These are phyloP conservation scores for Boechera retrofracta DNA, from an alignment of 345 rosid species.

Conservation along the genomic window DNA sequence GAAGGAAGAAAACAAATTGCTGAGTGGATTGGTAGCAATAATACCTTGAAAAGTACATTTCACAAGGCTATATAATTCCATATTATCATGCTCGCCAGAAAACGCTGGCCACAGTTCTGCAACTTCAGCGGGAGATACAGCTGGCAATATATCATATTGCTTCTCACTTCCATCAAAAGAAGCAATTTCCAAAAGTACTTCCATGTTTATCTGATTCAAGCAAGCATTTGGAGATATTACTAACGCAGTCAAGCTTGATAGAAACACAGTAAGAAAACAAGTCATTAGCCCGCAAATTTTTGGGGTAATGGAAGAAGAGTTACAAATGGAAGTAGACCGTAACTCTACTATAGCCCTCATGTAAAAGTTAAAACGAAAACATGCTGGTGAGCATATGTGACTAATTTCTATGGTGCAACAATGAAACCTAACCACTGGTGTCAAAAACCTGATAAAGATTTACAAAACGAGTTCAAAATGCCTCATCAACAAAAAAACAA, in stretches of 20 bases:
- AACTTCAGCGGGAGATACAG: slow-evolving; percentile 58
- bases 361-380: slow-evolving; percentile 8
- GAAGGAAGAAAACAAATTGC: slow-evolving; percentile 17
- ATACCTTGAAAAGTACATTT: slow-evolving; percentile 80
- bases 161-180: slow-evolving; percentile 67
- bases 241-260: slow-evolving; percentile 11
- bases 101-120: slow-evolving; percentile 56
- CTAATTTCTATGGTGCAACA: neutral
- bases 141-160: slow-evolving; percentile 50
- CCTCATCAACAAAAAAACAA: neutral
- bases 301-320: slow-evolving; percentile 15
- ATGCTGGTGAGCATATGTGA: neutral
- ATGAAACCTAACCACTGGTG: slow-evolving; percentile 5
- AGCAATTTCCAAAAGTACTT: slow-evolving; percentile 74
- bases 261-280: slow-evolving; percentile 16
- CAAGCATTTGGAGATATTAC: slow-evolving; percentile 36
- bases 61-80: slow-evolving; percentile 56
- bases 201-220: slow-evolving; percentile 59
- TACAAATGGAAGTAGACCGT: slow-evolving; percentile 3
- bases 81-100: slow-evolving; percentile 49
- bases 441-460: slow-evolving; percentile 15
- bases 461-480: neutral
- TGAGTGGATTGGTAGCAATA: slow-evolving; percentile 15
- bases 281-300: neutral
- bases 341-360: slow-evolving; percentile 16